phyloP scores from a whole-genome alignment of 2,329 filamentous ascomycete species.

The Dothideomycetes sp. region DNA sequence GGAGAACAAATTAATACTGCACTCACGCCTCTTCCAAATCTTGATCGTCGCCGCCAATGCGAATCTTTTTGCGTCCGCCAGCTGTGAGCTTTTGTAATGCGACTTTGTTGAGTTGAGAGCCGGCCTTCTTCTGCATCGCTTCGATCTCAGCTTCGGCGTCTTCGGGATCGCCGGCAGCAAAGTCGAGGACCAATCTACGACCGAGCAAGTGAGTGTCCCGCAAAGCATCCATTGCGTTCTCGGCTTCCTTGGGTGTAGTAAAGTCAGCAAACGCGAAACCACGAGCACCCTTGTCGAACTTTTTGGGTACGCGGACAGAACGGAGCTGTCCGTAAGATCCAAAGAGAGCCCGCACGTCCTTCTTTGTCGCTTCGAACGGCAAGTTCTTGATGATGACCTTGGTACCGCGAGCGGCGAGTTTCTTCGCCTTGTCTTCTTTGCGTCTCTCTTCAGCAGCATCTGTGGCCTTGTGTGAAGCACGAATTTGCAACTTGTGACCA shows the following conservation, averaged over 20 bases:
- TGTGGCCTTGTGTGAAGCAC: slow-evolving; percentile 74
- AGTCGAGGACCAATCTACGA: slow-evolving; percentile 80
- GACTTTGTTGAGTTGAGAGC: slow-evolving; percentile 81
- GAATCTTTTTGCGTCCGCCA: slow-evolving; percentile 78
- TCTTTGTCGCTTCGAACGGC: slow-evolving; percentile 90
- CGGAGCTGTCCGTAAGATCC: slow-evolving; percentile 85
- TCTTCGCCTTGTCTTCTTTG: slow-evolving; percentile 75
- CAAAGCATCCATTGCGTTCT: slow-evolving; percentile 82
- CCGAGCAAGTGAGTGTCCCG: slow-evolving; percentile 90
- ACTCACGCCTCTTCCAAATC: slow-evolving; percentile 28
- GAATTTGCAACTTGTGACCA: slow-evolving; percentile 74
- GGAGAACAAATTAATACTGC: slow-evolving; percentile 9
- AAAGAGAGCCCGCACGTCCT: slow-evolving; percentile 79
- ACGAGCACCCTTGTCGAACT: slow-evolving; percentile 78
- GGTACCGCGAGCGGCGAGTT: slow-evolving; percentile 63
- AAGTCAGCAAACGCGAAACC: slow-evolving; percentile 98
- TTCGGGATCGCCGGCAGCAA: slow-evolving; percentile 76
- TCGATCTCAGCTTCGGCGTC: slow-evolving; percentile 94
- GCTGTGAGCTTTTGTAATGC: slow-evolving; percentile 81
- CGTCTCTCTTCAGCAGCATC: slow-evolving; percentile 83
- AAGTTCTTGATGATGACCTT: slow-evolving; percentile 98
- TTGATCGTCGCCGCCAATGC: slow-evolving; percentile 62
- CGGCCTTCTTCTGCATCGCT: slow-evolving; percentile 94
- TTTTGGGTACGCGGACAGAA: slow-evolving; percentile 88
- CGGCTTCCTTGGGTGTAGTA: slow-evolving; percentile 78